phyloP scores from a whole-genome alignment of 495 filamentous ascomycete species.

The Penicillium daleae region DNA sequence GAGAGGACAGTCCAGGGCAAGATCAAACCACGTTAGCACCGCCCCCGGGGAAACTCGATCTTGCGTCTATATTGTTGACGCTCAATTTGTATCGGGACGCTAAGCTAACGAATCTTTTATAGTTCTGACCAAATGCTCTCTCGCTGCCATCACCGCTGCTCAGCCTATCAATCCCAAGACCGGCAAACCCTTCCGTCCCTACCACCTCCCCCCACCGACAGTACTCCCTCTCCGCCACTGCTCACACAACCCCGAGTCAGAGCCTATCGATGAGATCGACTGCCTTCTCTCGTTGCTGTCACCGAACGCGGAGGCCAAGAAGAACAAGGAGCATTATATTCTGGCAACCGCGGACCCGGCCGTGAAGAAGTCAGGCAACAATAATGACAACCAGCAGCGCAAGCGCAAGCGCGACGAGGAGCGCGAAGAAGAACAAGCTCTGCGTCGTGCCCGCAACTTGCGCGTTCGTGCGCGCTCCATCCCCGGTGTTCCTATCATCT shows the following conservation, averaged over 20 bases:
- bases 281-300: conserved; percentile 82
- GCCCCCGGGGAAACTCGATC: conserved; percentile 7
- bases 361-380: conserved; percentile 28
- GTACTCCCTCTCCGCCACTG: conserved; percentile 82
- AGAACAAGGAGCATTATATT: conserved; percentile 90
- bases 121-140: conserved; percentile 68
- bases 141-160: conserved; percentile 47
- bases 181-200: conserved; percentile 46
- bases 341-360: conserved; percentile 68
- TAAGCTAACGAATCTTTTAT: conserved; percentile 13
- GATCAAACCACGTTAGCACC: conserved; percentile 76
- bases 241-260: conserved; percentile 79
- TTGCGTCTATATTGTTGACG: neutral
- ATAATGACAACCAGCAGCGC: conserved; percentile 26
- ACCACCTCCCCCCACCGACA: conserved; percentile 50
- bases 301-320: conserved; percentile 57
- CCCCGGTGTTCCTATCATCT: conserved; percentile 80
- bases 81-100: neutral
- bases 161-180: conserved; percentile 52
- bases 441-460: conserved; percentile 40
- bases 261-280: conserved; percentile 73
- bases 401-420: conserved; percentile 35
- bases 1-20: conserved; percentile 77
- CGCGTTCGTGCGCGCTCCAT: conserved; percentile 43
- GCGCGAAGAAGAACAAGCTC: conserved; percentile 39